A percentile compares a stretch with the other conserved stretches of the same genome.
phyloP scores from a whole-genome alignment of 495 filamentous ascomycete genomes.

The Penicillium daleae region DNA sequence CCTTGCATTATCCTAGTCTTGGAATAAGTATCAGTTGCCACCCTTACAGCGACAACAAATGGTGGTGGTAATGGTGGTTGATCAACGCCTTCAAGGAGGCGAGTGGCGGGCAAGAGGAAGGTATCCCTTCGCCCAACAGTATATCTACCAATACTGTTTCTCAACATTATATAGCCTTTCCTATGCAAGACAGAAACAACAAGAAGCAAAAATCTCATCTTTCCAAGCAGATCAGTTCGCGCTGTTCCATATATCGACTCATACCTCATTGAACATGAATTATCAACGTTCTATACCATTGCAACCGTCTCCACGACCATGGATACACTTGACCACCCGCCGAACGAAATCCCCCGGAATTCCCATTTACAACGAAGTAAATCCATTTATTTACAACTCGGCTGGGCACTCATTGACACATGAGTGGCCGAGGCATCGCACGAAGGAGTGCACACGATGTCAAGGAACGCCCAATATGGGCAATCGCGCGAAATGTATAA shows the following conservation, averaged over 20 bases:
- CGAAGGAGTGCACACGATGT: constrained; percentile 25
- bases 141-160: neutral
- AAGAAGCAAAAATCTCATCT: neutral
- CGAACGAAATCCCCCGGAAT: constrained; percentile 2
- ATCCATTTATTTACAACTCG: constrained; percentile 25
- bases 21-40: neutral
- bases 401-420: constrained; percentile 33
- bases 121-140: neutral
- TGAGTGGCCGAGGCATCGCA: constrained; percentile 22
- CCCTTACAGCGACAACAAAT: neutral
- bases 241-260: neutral
- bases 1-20: neutral
- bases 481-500: neutral
- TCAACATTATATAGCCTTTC: neutral
- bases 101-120: neutral
- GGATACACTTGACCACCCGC: neutral
- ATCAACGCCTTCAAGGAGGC: constrained; percentile 2
- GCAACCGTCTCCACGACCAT: neutral
- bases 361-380: constrained; percentile 27
- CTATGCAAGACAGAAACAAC: neutral
- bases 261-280: neutral
- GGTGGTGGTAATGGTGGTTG: neutral
- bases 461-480: neutral
- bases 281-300: neutral
- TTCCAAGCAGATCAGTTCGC: neutral